Evolutionary conservation across 805 yeast species (phyloP).

Genomic region (Wickerhamiella azyma): DNA sequence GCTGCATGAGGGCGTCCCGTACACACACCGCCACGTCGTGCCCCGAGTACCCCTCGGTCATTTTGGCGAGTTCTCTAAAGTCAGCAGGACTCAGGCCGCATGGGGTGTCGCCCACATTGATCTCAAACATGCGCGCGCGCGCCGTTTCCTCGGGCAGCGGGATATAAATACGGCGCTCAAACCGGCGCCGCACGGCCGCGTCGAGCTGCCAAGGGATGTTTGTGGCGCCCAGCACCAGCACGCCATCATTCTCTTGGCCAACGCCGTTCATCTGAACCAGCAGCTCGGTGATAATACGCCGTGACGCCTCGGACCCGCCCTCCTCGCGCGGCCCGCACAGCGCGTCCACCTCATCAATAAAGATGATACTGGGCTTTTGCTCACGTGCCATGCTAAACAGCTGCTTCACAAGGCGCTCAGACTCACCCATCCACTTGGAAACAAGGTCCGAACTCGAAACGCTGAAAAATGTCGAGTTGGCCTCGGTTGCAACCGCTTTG

Average conservation of each 20-base stretch:
- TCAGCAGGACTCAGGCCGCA: conserved; percentile 64
- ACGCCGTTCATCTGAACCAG: conserved; percentile 98
- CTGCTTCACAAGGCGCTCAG: conserved; percentile 90
- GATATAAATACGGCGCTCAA: conserved; percentile 88
- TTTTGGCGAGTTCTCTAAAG: conserved; percentile 63
- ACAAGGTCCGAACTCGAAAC: conserved; percentile 94
- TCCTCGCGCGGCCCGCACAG: conserved; percentile 97
- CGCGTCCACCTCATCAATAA: conserved; percentile 97
- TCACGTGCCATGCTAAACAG: conserved; percentile 93
- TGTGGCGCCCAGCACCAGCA: conserved; percentile 90
- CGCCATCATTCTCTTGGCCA: conserved; percentile 88
- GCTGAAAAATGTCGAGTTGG: conserved; percentile 90
- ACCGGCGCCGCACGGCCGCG: conserved; percentile 92
- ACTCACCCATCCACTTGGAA: conserved; percentile 98
- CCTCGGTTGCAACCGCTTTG: conserved; percentile 97
- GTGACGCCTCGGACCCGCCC: conserved; percentile 90
- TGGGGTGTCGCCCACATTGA: conserved; percentile 84
- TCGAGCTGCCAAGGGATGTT: conserved; percentile 98
- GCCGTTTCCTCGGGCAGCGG: conserved; percentile 92
- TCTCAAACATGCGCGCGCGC: conserved; percentile 82
- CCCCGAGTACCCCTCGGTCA: conserved; percentile 97
- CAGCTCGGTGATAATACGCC: conserved; percentile 91
- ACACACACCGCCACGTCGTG: conserved; percentile 95
- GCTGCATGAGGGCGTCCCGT: conserved; percentile 95
- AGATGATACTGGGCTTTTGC: conserved; percentile 86